These are phyloP conservation scores for Colletotrichum costaricense DNA, from an alignment of 2,329 filamentous ascomycete genomes.

Conservation along the genomic window DNA sequence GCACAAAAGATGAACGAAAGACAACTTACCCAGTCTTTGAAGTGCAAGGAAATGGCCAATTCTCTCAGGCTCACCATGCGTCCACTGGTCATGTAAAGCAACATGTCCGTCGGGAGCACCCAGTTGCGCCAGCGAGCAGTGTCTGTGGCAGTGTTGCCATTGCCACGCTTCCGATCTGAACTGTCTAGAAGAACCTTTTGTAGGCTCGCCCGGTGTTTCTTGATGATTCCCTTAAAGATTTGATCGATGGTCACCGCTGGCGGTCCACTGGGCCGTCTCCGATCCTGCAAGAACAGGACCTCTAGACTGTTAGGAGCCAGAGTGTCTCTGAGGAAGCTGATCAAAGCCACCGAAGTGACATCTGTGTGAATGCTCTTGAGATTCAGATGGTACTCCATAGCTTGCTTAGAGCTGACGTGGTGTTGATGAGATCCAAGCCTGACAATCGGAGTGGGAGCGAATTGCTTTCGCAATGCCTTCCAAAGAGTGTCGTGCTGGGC, in stretches of 20 bases:
- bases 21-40: slow-evolving; percentile 79
- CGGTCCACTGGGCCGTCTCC: slow-evolving; percentile 55
- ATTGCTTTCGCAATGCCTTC: slow-evolving; percentile 76
- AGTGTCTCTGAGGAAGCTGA: slow-evolving; percentile 81
- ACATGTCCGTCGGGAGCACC: slow-evolving; percentile 76
- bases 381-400: slow-evolving; percentile 69
- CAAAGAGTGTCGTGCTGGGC: slow-evolving; percentile 79
- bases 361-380: slow-evolving; percentile 83
- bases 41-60: slow-evolving; percentile 78
- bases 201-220: slow-evolving; percentile 77
- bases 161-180: slow-evolving; percentile 58
- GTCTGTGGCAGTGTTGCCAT: slow-evolving; percentile 41
- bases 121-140: slow-evolving; percentile 72
- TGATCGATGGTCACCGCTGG: slow-evolving; percentile 73
- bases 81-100: slow-evolving; percentile 81
- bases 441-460: slow-evolving; percentile 55
- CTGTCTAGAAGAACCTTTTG: slow-evolving; percentile 81
- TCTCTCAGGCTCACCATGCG: slow-evolving; percentile 79
- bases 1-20: neutral
- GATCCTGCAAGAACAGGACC: slow-evolving; percentile 80
- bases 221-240: slow-evolving; percentile 77
- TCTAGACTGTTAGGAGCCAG: slow-evolving; percentile 84
- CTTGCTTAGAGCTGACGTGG: slow-evolving; percentile 43
- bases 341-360: slow-evolving; percentile 73
- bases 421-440: slow-evolving; percentile 25